Conservation (phyloP, 1,284 basidiomycete species). For the Gastroboletus turbinatus region DNA sequence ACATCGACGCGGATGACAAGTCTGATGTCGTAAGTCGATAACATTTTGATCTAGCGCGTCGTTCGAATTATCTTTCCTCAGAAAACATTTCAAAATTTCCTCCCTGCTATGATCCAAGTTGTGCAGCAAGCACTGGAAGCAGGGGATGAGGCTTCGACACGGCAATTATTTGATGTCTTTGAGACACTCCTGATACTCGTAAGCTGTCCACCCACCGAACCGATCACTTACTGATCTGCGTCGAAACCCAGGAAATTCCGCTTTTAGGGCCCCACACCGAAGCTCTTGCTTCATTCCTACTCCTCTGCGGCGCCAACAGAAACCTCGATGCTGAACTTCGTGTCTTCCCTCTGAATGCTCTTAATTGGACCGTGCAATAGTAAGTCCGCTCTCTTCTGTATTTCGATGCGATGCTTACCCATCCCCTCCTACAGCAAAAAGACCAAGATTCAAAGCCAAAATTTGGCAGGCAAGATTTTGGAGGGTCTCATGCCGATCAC, state of each 20-base stretch:
- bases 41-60: neutral
- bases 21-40: slow-evolving; percentile 69
- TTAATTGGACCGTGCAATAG: slow-evolving; percentile 97
- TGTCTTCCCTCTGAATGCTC: slow-evolving; percentile 89
- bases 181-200: slow-evolving; percentile 94
- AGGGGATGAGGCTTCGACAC: slow-evolving; percentile 80
- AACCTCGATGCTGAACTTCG: slow-evolving; percentile 82
- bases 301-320: slow-evolving; percentile 82
- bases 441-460: slow-evolving; percentile 88
- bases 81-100: slow-evolving; percentile 87
- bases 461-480: slow-evolving; percentile 85
- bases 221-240: slow-evolving; percentile 7
- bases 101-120: slow-evolving; percentile 90
- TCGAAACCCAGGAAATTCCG: slow-evolving; percentile 74
- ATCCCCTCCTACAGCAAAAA: slow-evolving; percentile 73
- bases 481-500: slow-evolving; percentile 93
- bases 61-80: slow-evolving; percentile 31
- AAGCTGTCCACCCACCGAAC: slow-evolving; percentile 25
- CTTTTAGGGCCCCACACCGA: slow-evolving; percentile 88
- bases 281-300: slow-evolving; percentile 87
- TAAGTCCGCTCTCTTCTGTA: slow-evolving; percentile 30
- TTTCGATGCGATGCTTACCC: neutral
- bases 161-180: slow-evolving; percentile 93
- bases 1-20: slow-evolving; percentile 89
- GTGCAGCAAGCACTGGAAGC: slow-evolving; percentile 86